Percentiles rank a stretch among this genome's conserved stretches.
Conservation (phyloP, 805 yeast genomes). For the Debaryomyces maramus region DNA sequence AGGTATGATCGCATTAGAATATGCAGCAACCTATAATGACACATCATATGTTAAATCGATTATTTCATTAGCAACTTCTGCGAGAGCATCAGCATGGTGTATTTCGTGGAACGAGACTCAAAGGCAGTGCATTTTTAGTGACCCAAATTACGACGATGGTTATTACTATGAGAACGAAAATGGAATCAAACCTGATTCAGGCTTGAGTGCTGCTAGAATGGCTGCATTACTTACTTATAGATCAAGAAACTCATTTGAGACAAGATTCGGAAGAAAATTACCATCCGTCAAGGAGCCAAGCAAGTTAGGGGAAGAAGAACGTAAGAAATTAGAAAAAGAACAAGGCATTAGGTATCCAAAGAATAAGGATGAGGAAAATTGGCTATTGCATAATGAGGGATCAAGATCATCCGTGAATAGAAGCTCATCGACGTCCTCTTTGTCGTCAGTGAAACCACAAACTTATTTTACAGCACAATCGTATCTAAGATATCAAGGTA, state of each 20-base stretch:
- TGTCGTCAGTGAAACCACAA: constrained; percentile 41
- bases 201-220: constrained; percentile 97
- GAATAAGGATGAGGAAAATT: constrained; percentile 64
- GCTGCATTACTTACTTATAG: constrained; percentile 91
- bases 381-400: constrained; percentile 91
- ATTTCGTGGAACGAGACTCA: constrained; percentile 99
- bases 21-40: constrained; percentile 63
- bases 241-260: constrained; percentile 87
- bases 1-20: constrained; percentile 93
- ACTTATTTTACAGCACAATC: constrained; percentile 92
- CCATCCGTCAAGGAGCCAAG: constrained; percentile 17
- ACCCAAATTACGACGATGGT: constrained; percentile 91
- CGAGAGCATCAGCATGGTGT: constrained; percentile 97
- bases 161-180: constrained; percentile 69
- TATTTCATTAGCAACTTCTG: constrained; percentile 89
- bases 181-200: constrained; percentile 67
- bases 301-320: constrained; percentile 3
- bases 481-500: constrained; percentile 90
- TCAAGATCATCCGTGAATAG: constrained; percentile 25
- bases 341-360: constrained; percentile 40
- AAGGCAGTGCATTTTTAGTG: constrained; percentile 92
- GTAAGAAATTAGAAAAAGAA: constrained; percentile 14
- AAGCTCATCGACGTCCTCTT: constrained; percentile 3
- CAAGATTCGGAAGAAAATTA: constrained; percentile 80
- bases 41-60: constrained; percentile 64